phyloP scores from a whole-genome alignment of 352 stramenopile species.

The Globisporangium nunn region DNA sequence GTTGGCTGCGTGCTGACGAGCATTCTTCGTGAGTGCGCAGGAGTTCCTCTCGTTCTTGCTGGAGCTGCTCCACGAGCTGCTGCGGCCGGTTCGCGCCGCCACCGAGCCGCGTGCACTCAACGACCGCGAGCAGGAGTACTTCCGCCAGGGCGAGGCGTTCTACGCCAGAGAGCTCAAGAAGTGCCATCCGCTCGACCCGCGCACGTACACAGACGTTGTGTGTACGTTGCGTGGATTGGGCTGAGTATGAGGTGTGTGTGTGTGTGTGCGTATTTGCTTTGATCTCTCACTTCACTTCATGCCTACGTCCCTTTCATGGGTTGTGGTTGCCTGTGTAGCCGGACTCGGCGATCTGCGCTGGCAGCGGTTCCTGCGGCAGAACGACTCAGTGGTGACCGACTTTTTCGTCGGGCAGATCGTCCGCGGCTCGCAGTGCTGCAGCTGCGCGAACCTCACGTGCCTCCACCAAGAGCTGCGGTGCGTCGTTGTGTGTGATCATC shows the following conservation, averaged over 20 bases:
- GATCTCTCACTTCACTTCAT: not conserved
- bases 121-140: slow-evolving; percentile 9
- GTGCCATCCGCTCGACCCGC: slow-evolving; percentile 26
- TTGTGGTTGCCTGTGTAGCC: slow-evolving; percentile 14
- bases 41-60: slow-evolving; percentile 69
- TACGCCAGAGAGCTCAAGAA: slow-evolving; percentile 19
- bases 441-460: slow-evolving; percentile 64
- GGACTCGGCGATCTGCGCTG: slow-evolving; percentile 54
- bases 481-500: slow-evolving; percentile 1
- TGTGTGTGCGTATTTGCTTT: not conserved
- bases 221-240: slow-evolving; percentile 23
- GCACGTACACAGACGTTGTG: slow-evolving; percentile 52
- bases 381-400: slow-evolving; percentile 61
- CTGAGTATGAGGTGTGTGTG: not conserved
- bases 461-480: slow-evolving; percentile 59
- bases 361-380: slow-evolving; percentile 45
- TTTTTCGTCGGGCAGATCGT: slow-evolving; percentile 71
- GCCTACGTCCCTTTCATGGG: too few relatives aligned
- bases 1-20: not conserved
- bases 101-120: not conserved
- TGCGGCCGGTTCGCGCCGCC: slow-evolving; percentile 14
- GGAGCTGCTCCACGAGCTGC: slow-evolving; percentile 57
- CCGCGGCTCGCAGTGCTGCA: slow-evolving; percentile 68
- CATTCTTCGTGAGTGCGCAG: slow-evolving; percentile 11
- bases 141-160: slow-evolving; percentile 20